A percentile compares a stretch with the other conserved stretches of the same genome.
Conservation (phyloP, 495 filamentous ascomycete genomes). For the Aspergillus carlsbadensis region DNA sequence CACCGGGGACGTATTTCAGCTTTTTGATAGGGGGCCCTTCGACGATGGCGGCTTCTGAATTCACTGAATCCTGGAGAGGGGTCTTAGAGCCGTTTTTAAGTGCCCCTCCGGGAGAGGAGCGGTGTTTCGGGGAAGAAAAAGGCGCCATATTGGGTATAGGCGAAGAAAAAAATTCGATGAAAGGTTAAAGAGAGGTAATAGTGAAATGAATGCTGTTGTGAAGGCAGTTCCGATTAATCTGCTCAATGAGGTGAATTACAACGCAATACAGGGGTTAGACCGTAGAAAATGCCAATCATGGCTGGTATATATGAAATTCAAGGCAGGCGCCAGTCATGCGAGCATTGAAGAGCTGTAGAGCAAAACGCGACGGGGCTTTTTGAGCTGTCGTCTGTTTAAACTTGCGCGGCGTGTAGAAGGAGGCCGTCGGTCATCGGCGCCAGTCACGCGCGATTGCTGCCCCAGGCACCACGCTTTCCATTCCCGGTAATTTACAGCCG, state of each 20-base stretch:
- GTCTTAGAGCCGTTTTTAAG: slow-evolving; percentile 34
- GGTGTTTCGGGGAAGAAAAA: slow-evolving; percentile 23
- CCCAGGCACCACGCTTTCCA: not conserved
- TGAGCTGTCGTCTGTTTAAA: not conserved
- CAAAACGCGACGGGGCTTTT: not conserved
- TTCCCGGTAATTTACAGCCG: not conserved
- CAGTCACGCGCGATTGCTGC: slow-evolving; percentile 1
- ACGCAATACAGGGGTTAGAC: slow-evolving; percentile 4
- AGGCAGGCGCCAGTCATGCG: not conserved
- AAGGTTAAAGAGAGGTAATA: not conserved
- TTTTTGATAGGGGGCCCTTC: slow-evolving; percentile 53
- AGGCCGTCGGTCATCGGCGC: slow-evolving; percentile 1
- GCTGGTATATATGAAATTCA: not conserved
- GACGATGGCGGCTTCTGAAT: slow-evolving; percentile 29
- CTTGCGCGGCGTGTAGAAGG: slow-evolving; percentile 6
- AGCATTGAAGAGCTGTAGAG: not conserved
- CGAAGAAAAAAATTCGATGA: not conserved
- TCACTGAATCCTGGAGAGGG: slow-evolving; percentile 34
- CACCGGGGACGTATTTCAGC: slow-evolving; percentile 70
- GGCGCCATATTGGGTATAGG: slow-evolving; percentile 31
- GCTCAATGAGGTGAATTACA: slow-evolving; percentile 10
- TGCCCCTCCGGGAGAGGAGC: slow-evolving; percentile 32
- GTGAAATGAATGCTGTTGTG: not conserved
- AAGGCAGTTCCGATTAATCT: slow-evolving; percentile 2
- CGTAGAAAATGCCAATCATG: slow-evolving; percentile 14